phyloP scores from a whole-genome alignment of 1,139 yeast species.

The Tardiomyces digboiensis region DNA sequence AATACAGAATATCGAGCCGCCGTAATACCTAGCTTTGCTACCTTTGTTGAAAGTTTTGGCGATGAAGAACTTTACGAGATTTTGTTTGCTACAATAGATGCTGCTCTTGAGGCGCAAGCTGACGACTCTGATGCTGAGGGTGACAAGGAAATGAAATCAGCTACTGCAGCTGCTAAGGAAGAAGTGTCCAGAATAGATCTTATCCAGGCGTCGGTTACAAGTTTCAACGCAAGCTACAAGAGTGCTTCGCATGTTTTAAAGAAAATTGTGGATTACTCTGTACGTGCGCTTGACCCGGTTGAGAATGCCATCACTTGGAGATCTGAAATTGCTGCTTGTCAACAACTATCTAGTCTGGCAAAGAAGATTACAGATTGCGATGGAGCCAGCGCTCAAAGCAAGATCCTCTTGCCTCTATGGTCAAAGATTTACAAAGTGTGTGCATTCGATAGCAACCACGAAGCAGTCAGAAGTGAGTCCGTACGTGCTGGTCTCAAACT shows the following conservation, averaged over 20 bases:
- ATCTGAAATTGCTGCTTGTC: conserved; percentile 17
- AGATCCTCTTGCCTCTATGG: conserved; percentile 23
- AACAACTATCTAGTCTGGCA: conserved; percentile 8
- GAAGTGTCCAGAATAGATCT: conserved; percentile 1
- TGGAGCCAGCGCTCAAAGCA: too few relatives aligned
- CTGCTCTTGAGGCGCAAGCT: conserved; percentile 9
- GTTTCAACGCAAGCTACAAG: conserved; percentile 7
- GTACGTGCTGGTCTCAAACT: conserved; percentile 26
- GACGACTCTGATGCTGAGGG: conserved; percentile 22
- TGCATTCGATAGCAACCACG: conserved; percentile 41
- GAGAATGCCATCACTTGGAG: conserved; percentile 29
- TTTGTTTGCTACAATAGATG: conserved; percentile 18
- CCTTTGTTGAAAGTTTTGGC: conserved; percentile 18
- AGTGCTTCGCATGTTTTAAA: conserved; percentile 9
- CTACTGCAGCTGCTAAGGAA: conserved; percentile 5
- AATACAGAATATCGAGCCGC: conserved; percentile 53
- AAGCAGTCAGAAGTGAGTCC: conserved; percentile 50
- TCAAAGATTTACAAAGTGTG: conserved; percentile 22
- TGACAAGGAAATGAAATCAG: conserved; percentile 10
- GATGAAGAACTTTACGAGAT: conserved; percentile 26
- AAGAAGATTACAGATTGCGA: too few relatives aligned
- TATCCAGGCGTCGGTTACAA: not conserved
- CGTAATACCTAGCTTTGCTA: conserved; percentile 19
- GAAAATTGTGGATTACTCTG: conserved; percentile 11
- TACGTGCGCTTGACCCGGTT: conserved; percentile 27